Percentiles rank a stretch among this genome's conserved stretches.
Conservation (phyloP, 208 protist species). For the Wallacemonas sp. region DNA sequence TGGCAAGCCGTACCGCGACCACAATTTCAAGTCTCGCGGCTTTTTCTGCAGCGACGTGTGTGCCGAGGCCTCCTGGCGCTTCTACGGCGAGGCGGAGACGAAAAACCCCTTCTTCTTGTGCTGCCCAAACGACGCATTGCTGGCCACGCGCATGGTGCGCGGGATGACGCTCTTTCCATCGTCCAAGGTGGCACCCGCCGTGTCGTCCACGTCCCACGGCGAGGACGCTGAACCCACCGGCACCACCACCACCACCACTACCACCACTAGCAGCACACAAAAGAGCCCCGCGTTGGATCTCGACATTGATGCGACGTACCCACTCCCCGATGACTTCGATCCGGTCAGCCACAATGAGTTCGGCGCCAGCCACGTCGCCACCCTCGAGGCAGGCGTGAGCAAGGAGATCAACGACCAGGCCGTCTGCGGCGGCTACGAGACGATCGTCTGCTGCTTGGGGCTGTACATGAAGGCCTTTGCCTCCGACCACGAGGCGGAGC, state of each 20-base stretch:
- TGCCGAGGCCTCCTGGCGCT: constrained; percentile 57
- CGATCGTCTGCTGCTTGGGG: constrained; percentile 55
- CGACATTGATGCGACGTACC: not conserved
- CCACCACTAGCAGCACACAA: not conserved
- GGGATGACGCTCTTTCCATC: constrained; percentile 31
- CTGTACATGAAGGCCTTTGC: constrained; percentile 65
- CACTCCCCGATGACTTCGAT: constrained; percentile 26
- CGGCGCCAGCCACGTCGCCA: constrained; percentile 39
- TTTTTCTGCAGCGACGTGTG: constrained; percentile 84
- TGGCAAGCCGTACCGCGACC: constrained; percentile 51
- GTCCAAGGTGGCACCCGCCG: constrained; percentile 13
- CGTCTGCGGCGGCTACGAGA: constrained; percentile 61
- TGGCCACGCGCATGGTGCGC: constrained; percentile 67
- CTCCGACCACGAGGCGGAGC: constrained; percentile 50
- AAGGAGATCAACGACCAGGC: constrained; percentile 58
- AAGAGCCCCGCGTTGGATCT: constrained; percentile 5
- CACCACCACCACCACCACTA: too few species aligned
- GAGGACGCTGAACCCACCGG: too few species aligned
- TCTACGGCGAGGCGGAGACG: constrained; percentile 70
- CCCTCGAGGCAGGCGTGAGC: constrained; percentile 53
- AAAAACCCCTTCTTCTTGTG: constrained; percentile 76
- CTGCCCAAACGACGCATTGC: constrained; percentile 82
- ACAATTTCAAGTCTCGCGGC: constrained; percentile 63
- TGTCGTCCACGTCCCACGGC: too few species aligned
- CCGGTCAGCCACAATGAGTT: constrained; percentile 34